Evolutionary conservation across 2,329 filamentous ascomycete species (phyloP).

Genomic region (Paecilomyces variotii): DNA sequence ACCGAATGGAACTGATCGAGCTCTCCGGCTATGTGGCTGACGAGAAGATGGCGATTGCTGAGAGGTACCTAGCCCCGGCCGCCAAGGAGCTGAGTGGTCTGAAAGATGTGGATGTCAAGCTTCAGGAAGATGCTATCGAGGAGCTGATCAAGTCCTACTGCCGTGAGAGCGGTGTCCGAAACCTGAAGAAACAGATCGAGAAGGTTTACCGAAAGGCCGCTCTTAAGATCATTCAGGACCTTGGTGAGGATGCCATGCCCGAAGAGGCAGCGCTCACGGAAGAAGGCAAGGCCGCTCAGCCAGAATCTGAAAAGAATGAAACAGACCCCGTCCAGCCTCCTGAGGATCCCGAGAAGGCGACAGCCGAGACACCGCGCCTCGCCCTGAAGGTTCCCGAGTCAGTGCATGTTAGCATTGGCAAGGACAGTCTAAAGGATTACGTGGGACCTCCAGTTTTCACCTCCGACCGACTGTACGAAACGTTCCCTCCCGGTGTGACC

Average conservation of each 20-base stretch:
- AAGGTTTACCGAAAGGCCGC: slow-evolving; percentile 98
- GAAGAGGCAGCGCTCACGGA: slow-evolving; percentile 77
- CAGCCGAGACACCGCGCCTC: slow-evolving; percentile 56
- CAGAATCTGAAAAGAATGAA: slow-evolving; percentile 39
- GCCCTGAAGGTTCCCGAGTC: slow-evolving; percentile 75
- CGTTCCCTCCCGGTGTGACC: slow-evolving; percentile 84
- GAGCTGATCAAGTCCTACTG: slow-evolving; percentile 99
- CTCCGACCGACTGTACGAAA: slow-evolving; percentile 88
- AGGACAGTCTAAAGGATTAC: slow-evolving; percentile 90
- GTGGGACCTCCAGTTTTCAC: slow-evolving; percentile 94
- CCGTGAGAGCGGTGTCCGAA: slow-evolving; percentile 91
- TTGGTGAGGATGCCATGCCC: slow-evolving; percentile 74
- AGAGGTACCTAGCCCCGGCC: slow-evolving; percentile 82
- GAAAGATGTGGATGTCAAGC: slow-evolving; percentile 80
- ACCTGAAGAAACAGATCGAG: slow-evolving; percentile 98
- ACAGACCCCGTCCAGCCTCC: slow-evolving; percentile 51
- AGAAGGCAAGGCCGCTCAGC: slow-evolving; percentile 70
- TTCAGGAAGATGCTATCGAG: slow-evolving; percentile 80
- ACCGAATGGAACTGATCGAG: slow-evolving; percentile 96
- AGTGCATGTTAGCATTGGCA: slow-evolving; percentile 79
- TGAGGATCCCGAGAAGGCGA: slow-evolving; percentile 49
- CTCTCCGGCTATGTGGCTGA: slow-evolving; percentile 94
- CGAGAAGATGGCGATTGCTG: slow-evolving; percentile 97
- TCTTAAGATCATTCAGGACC: slow-evolving; percentile 90
- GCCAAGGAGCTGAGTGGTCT: slow-evolving; percentile 92